Percentiles rank a stretch among this genome's conserved stretches.
Evolutionary conservation across 2,329 filamentous ascomycete genomes (phyloP).

Genomic region (Fusarium tanahbumbuense): DNA sequence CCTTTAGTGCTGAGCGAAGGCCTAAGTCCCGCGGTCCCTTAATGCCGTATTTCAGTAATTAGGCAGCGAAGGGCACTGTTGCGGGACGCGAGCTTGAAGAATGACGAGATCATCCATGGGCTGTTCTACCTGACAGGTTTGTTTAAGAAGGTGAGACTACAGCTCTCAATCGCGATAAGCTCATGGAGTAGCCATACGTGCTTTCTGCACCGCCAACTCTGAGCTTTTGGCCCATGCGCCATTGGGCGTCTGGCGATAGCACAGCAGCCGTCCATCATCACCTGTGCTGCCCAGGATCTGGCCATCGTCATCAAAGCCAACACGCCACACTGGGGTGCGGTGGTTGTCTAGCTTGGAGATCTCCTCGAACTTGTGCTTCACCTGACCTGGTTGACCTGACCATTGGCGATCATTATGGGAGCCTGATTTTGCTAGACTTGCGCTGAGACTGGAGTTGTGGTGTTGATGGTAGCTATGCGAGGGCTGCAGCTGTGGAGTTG

Average conservation of each 20-base stretch:
- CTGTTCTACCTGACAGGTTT: not conserved
- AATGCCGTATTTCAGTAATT: not conserved
- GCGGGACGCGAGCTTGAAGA: not conserved
- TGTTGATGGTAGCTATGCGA: conserved; percentile 49
- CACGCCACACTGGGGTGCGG: conserved; percentile 78
- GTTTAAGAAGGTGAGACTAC: not conserved
- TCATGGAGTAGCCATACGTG: conserved; percentile 62
- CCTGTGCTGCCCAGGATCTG: conserved; percentile 81
- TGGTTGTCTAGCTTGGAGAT: conserved; percentile 75
- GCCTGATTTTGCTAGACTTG: conserved; percentile 64
- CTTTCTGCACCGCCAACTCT: conserved; percentile 68
- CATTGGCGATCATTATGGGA: conserved; percentile 61
- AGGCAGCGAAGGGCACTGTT: not conserved
- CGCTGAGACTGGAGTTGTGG: conserved; percentile 61
- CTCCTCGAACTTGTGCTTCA: conserved; percentile 72
- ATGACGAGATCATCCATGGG: not conserved
- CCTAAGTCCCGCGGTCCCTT: not conserved
- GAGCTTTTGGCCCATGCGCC: conserved; percentile 70
- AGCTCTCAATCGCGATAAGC: not conserved
- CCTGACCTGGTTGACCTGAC: conserved; percentile 71
- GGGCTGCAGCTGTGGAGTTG: conserved; percentile 43
- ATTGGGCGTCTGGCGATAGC: conserved; percentile 69
- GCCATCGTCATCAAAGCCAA: conserved; percentile 76
- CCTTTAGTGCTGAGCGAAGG: not conserved
- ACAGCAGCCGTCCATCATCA: conserved; percentile 76